Base-by-base conservation (phyloP, 257 asterid species). In the Vinca minor region DNA sequence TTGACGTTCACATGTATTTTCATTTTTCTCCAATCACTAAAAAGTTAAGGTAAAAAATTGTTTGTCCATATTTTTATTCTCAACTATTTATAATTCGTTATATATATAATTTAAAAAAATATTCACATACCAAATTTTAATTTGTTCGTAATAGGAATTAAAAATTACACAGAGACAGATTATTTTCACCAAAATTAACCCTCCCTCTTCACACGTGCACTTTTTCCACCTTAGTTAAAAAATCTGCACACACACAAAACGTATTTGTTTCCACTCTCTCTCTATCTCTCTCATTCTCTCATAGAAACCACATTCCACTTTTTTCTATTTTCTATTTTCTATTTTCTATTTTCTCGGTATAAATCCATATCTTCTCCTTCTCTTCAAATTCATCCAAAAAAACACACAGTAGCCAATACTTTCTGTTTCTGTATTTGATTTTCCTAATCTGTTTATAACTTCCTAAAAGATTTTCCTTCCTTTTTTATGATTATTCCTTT, bases 141-240 rank as follows among this genome's bases (percentile, higher is more conserved):
- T n/a, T n/a, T n/a, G n/a, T n/a, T n/a, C n/a, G n/a, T n/a, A n/a
- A n/a, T n/a, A n/a, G n/a, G n/a, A n/a, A n/a, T n/a, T n/a, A n/a
- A n/a, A n/a, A n/a, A n/a, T n/a, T n/a, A n/a, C n/a, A n/a, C n/a
- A n/a, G n/a, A n/a, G n/a, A n/a, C n/a, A n/a, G n/a, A n/a, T n/a
- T n/a, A n/a, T n/a, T n/a, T n/a, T n/a, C n/a, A n/a, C n/a, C n/a
- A n/a, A n/a, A n/a, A n/a, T n/a, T n/a, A n/a, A n/a, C 34, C 0
- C 17, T 25, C 42, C n/a, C 39, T 29, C 39, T 7, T 31, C 62
- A 31, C 73, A 69, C 67, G 73, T 62, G 63, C 32, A 29, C 65
- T 15, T 14, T 62, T 3, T 29, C 52, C 26, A 49, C 63, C 63
- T 29, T 58, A 8, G 71, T 67, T 20, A 56, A 66, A 65, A n/a